A percentile compares a stretch with the other conserved stretches of the same genome.
Evolutionary conservation across 352 stramenopile genomes (phyloP).

Genomic region (Phytopythium cucurbitacearum): DNA sequence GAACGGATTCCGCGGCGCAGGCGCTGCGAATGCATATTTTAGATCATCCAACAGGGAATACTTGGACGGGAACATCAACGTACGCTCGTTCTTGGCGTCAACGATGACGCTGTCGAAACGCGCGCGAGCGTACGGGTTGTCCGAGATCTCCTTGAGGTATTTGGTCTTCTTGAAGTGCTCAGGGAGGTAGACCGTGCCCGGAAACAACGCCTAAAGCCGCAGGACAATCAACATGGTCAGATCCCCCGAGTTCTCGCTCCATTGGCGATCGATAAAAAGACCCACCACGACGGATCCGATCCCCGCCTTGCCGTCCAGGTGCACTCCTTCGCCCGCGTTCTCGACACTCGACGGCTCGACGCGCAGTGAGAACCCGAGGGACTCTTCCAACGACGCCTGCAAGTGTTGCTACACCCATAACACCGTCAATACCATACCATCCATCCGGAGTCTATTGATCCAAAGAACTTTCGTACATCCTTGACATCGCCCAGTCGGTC

Average conservation of each 20-base stretch:
- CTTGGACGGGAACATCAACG: constrained; percentile 1
- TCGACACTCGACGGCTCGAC: constrained; percentile 64
- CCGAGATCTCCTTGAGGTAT: constrained; percentile 59
- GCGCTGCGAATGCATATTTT: constrained; percentile 20
- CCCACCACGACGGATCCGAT: constrained; percentile 75
- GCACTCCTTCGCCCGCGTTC: constrained; percentile 70
- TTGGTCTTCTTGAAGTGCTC: constrained; percentile 85
- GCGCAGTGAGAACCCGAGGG: constrained; percentile 66
- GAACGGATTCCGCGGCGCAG: constrained; percentile 55
- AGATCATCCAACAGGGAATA: neutral
- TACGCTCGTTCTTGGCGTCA: constrained; percentile 76
- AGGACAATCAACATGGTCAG: neutral
- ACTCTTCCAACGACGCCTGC: constrained; percentile 37
- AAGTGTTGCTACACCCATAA: constrained; percentile 9
- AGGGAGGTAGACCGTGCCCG: constrained; percentile 75
- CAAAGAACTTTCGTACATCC: neutral
- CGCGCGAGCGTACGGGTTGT: constrained; percentile 73
- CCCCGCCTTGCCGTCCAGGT: constrained; percentile 42
- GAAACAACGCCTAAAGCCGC: constrained; percentile 55
- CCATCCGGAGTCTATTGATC: neutral
- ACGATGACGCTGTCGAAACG: constrained; percentile 88
- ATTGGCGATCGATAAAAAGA: constrained; percentile 2
- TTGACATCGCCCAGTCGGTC: constrained; percentile 30
- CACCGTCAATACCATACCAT: constrained; percentile 2
- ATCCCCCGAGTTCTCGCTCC: neutral